These are phyloP conservation scores for Breviolum minutum DNA, from an alignment of 73 alveolate genomes.

Conservation along the genomic window DNA sequence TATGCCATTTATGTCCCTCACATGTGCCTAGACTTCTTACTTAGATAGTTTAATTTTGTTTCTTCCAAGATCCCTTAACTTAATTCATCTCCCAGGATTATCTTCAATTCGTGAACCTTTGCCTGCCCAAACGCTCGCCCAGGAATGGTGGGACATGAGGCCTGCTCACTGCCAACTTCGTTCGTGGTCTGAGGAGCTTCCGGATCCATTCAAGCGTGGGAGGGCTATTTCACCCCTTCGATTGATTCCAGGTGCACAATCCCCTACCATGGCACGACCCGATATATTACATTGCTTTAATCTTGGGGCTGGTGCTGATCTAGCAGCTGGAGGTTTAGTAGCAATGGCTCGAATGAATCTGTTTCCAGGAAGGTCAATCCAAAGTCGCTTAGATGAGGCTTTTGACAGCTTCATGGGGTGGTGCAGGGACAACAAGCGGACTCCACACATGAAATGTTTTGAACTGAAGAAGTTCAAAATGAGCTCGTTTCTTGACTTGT, in stretches of 20 bases:
- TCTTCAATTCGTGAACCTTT: too few relatives aligned
- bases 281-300: constrained; percentile 25
- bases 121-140: too few relatives aligned
- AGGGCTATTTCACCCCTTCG: background rate
- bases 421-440: background rate
- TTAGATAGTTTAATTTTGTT: too few relatives aligned
- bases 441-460: background rate
- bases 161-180: background rate
- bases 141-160: constrained; percentile 57
- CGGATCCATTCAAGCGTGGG: background rate
- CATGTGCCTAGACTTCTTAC: too few relatives aligned
- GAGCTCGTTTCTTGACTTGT: constrained; percentile 9
- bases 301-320: constrained; percentile 20
- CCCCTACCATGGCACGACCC: background rate
- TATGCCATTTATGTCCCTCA: too few relatives aligned
- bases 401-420: background rate
- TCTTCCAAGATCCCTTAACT: too few relatives aligned
- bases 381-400: background rate
- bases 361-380: background rate
- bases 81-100: too few relatives aligned
- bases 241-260: background rate
- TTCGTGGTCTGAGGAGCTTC: background rate
- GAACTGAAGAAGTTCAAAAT: constrained; percentile 40
- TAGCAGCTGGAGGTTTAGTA: background rate
- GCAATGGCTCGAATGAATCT: too few relatives aligned